Evolutionary conservation across 768 basidiomycete genomes (phyloP).

Genomic region (Boletus sp.): DNA sequence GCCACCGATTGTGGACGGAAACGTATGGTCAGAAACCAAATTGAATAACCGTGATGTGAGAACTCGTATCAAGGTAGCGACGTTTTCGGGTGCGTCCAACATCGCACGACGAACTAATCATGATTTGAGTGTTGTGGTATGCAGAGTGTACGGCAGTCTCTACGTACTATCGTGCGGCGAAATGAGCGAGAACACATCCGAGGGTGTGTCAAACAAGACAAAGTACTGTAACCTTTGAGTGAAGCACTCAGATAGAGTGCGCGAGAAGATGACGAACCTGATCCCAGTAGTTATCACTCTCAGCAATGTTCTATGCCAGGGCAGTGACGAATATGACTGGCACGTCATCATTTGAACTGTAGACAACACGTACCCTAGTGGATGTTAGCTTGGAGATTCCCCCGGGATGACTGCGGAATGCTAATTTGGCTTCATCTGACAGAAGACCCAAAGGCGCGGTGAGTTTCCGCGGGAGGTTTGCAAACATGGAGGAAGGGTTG

Average conservation of each 20-base stretch:
- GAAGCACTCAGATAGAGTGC: neutral
- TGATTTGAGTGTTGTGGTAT: conserved; percentile 5
- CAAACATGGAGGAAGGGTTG: conserved; percentile 45
- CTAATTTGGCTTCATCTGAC: conserved; percentile 85
- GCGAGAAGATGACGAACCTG: conserved; percentile 51
- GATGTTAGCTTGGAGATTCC: conserved; percentile 76
- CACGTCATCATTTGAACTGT: neutral
- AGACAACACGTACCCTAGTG: conserved; percentile 53
- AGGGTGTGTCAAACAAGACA: conserved; percentile 80
- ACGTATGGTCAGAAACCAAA: conserved; percentile 75
- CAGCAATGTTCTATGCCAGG: conserved; percentile 59
- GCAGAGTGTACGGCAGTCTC: neutral
- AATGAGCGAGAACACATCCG: conserved; percentile 88
- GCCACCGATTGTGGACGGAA: conserved; percentile 55
- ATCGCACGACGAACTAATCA: conserved; percentile 75
- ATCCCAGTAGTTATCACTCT: conserved; percentile 83
- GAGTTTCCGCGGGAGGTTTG: conserved; percentile 68
- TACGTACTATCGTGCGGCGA: conserved; percentile 78
- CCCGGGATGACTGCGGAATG: conserved; percentile 77
- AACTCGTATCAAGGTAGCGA: conserved; percentile 75
- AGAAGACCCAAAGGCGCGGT: conserved; percentile 74
- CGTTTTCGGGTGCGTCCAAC: conserved; percentile 78
- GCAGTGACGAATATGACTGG: conserved; percentile 4
- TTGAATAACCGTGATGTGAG: conserved; percentile 68
- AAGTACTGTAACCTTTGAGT: conserved; percentile 55